A percentile compares a stretch with the other conserved stretches of the same genome.
These are phyloP conservation scores for Colletotrichum tropicicola DNA, from an alignment of 2,329 filamentous ascomycete genomes.

Conservation along the genomic window DNA sequence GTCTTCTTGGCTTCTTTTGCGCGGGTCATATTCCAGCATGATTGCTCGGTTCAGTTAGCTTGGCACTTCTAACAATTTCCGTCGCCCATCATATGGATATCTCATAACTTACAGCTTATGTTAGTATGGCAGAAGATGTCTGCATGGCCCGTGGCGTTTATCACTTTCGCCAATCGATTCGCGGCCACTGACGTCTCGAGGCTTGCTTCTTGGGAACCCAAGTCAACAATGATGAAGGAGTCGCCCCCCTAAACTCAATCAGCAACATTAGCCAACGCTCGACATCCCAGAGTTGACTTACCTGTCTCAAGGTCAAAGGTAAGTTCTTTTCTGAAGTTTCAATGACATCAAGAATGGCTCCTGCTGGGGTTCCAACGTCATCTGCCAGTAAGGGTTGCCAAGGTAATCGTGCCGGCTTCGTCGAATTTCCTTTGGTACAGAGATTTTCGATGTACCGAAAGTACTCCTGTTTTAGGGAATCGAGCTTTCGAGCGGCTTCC, in stretches of 20 bases:
- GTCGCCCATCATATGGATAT: too few species aligned
- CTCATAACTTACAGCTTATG: not conserved
- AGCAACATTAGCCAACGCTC: not conserved
- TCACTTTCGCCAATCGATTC: not conserved
- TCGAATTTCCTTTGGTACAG: too few species aligned
- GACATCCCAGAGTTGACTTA: not conserved
- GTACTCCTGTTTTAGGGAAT: not conserved
- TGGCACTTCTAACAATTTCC: too few species aligned
- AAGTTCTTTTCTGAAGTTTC: too few species aligned
- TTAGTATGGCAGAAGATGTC: not conserved
- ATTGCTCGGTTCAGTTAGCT: not conserved
- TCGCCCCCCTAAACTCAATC: conserved; percentile 45
- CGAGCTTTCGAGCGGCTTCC: not conserved
- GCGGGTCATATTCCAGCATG: not conserved
- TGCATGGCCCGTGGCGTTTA: not conserved
- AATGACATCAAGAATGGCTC: too few species aligned
- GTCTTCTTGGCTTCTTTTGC: too few species aligned
- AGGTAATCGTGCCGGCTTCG: too few species aligned
- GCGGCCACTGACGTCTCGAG: not conserved
- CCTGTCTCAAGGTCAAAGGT: too few species aligned
- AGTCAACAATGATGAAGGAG: conserved; percentile 66
- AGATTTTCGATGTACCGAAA: too few species aligned
- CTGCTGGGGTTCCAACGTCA: too few species aligned
- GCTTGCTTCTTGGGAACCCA: conserved; percentile 45
- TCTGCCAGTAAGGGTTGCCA: too few species aligned